phyloP scores from a whole-genome alignment of 768 basidiomycete genomes.

The Kwoniella mangroviensis region DNA sequence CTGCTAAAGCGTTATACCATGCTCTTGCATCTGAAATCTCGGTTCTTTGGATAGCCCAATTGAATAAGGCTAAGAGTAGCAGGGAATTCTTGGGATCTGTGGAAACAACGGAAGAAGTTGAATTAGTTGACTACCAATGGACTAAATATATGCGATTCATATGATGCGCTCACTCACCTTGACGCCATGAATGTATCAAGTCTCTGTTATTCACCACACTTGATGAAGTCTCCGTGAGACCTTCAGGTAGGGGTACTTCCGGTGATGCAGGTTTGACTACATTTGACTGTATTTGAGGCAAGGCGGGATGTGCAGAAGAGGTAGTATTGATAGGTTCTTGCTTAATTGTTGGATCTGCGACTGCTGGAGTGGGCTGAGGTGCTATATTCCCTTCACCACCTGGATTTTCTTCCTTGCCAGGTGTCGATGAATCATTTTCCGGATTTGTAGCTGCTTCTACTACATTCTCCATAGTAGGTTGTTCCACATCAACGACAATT shows the following conservation, averaged over 20 bases:
- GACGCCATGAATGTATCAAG: constrained; percentile 42
- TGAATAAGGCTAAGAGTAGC: constrained; percentile 76
- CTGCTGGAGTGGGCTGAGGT: constrained; percentile 16
- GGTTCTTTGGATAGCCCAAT: constrained; percentile 73
- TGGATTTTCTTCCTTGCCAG: background rate
- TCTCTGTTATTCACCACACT: constrained; percentile 46
- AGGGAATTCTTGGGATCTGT: constrained; percentile 54
- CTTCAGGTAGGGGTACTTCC: constrained; percentile 38
- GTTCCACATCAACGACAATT: constrained; percentile 21
- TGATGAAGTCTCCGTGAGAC: constrained; percentile 42
- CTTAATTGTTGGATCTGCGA: background rate
- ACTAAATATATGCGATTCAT: background rate
- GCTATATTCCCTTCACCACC: constrained; percentile 9
- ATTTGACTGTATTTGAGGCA: background rate
- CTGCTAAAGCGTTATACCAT: constrained; percentile 79
- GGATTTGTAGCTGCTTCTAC: constrained; percentile 21
- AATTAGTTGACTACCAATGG: background rate
- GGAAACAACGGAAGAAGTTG: background rate
- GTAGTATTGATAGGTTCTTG: background rate
- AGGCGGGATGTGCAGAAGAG: background rate
- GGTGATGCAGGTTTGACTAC: background rate
- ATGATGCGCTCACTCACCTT: constrained; percentile 34
- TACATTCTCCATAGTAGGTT: constrained; percentile 16
- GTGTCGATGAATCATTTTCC: background rate
- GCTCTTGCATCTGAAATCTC: constrained; percentile 79